Conservation (phyloP, 2,329 filamentous ascomycete genomes). For the Claviceps sorghi region DNA sequence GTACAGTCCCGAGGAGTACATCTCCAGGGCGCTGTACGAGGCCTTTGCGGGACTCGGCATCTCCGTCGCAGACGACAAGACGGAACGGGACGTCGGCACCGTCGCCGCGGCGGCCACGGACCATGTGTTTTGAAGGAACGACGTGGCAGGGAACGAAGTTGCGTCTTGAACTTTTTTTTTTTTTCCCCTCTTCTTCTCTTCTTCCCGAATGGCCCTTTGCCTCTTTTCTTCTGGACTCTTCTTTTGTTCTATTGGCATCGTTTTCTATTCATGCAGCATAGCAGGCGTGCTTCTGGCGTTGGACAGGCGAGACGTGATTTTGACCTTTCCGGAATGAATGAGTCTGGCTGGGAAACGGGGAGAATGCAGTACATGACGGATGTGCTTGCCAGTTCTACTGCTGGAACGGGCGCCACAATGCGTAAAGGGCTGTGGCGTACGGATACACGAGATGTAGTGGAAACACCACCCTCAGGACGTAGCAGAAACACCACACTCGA, state of each 20-base stretch:
- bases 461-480: too few species aligned
- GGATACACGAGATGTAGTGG: too few species aligned
- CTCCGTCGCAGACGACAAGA: conserved; percentile 67
- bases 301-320: too few species aligned
- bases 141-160: neutral
- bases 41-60: conserved; percentile 82
- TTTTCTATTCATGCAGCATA: neutral
- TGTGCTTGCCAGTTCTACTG: too few species aligned
- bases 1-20: conserved; percentile 71
- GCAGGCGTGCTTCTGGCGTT: neutral
- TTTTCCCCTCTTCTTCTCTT: neutral
- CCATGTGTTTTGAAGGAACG: conserved; percentile 25
- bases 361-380: too few species aligned
- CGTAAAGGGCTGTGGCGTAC: too few species aligned
- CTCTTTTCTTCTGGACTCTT: neutral
- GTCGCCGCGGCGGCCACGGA: conserved; percentile 19
- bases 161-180: neutral
- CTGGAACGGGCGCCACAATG: too few species aligned
- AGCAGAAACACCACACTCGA: too few species aligned
- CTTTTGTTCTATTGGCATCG: neutral
- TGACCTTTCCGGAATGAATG: too few species aligned
- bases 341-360: too few species aligned
- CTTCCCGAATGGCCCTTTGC: neutral
- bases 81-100: conserved; percentile 21
- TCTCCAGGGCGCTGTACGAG: conserved; percentile 66